These are phyloP conservation scores for Aspergillus carbonarius DNA, from an alignment of 2,329 filamentous ascomycete genomes.

Conservation along the genomic window DNA sequence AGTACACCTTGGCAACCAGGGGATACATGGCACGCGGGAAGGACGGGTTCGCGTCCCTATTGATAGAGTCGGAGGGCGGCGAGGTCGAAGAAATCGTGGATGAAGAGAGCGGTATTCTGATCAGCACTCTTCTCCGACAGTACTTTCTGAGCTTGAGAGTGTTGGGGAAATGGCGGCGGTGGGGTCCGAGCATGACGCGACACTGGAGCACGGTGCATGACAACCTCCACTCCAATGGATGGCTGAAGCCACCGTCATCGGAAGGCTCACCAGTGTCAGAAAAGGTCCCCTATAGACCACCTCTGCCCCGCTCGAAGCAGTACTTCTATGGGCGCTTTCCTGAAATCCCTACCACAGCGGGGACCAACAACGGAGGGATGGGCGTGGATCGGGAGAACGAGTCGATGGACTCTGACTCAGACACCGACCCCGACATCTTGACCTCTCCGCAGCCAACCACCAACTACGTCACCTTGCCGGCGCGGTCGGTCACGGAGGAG, in stretches of 20 bases:
- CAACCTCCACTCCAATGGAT: slow-evolving; percentile 56
- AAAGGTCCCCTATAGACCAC: slow-evolving; percentile 23
- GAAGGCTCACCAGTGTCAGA: slow-evolving; percentile 28
- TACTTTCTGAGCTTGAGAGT: slow-evolving; percentile 88
- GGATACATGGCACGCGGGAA: slow-evolving; percentile 89
- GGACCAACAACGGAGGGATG: slow-evolving; percentile 44
- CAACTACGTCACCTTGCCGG: slow-evolving; percentile 40
- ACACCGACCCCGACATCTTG: slow-evolving; percentile 42
- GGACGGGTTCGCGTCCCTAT: slow-evolving; percentile 75
- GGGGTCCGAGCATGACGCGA: slow-evolving; percentile 59
- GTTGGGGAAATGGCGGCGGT: slow-evolving; percentile 74
- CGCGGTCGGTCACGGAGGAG: slow-evolving; percentile 47
- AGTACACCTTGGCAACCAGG: slow-evolving; percentile 74
- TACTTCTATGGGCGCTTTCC: slow-evolving; percentile 35
- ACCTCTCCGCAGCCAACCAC: slow-evolving; percentile 32
- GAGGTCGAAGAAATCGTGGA: slow-evolving; percentile 73
- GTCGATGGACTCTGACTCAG: slow-evolving; percentile 45
- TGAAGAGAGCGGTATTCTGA: slow-evolving; percentile 83
- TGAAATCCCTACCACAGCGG: slow-evolving; percentile 14
- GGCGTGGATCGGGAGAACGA: slow-evolving; percentile 39
- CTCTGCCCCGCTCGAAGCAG: slow-evolving; percentile 23
- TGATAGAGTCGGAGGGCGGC: slow-evolving; percentile 75
- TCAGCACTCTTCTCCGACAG: slow-evolving; percentile 81
- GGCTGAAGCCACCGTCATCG: slow-evolving; percentile 45
- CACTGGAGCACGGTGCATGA: slow-evolving; percentile 69